phyloP scores from a whole-genome alignment of 768 basidiomycete species.

The Amanita subjunquillea region DNA sequence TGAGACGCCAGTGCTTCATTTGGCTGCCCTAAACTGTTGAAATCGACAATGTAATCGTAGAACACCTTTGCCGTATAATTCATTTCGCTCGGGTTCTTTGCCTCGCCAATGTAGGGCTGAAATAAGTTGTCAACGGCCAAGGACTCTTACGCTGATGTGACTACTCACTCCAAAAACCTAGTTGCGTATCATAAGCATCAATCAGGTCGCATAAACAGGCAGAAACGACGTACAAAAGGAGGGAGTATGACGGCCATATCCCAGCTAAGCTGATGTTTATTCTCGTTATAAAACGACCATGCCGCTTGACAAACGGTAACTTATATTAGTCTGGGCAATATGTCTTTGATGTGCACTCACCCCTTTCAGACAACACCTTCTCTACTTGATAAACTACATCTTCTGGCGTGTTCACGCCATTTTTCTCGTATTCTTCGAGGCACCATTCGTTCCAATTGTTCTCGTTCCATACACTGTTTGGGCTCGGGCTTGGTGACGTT shows the following conservation, averaged over 20 bases:
- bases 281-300: constrained; percentile 31
- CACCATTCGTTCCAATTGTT: constrained; percentile 52
- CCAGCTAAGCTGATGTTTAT: constrained; percentile 33
- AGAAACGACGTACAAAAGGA: constrained; percentile 28
- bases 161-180: constrained; percentile 3
- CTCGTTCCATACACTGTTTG: constrained; percentile 25
- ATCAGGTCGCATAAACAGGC: too few species aligned
- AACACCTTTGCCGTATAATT: neutral
- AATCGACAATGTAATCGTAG: constrained; percentile 1
- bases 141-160: neutral
- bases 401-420: constrained; percentile 31
- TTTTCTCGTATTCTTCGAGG: constrained; percentile 32
- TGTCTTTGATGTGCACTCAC: constrained; percentile 13
- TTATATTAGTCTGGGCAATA: neutral
- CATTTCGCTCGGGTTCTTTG: neutral
- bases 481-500: constrained; percentile 11
- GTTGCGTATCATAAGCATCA: neutral
- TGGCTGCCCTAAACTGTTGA: neutral
- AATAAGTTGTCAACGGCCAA: neutral
- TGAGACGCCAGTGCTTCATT: neutral
- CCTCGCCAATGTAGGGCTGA: neutral
- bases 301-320: constrained; percentile 20
- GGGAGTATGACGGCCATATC: constrained; percentile 46
- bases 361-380: constrained; percentile 57
- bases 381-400: constrained; percentile 47